Evolutionary conservation across 331 rosid species (phyloP).

Genomic region (Cydonia oblonga): DNA sequence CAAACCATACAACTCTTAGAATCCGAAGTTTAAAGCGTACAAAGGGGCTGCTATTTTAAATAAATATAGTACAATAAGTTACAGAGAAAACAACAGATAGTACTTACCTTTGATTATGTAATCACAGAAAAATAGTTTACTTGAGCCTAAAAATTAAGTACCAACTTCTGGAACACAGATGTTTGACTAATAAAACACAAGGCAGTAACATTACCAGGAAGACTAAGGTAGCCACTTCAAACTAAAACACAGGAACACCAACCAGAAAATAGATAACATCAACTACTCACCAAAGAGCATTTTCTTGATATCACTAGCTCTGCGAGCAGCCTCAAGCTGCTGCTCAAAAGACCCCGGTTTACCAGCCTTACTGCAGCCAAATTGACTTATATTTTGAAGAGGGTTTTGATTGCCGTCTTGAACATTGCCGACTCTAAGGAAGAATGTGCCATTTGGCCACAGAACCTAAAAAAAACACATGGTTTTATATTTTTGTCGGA

Average conservation of each 20-base stretch:
- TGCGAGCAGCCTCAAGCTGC: conserved; percentile 94
- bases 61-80: background rate
- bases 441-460: conserved; percentile 87
- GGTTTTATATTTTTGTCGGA: background rate
- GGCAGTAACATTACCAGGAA: background rate
- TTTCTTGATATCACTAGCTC: conserved; percentile 82
- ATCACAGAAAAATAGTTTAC: too few relatives aligned
- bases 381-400: conserved; percentile 23
- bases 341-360: conserved; percentile 62
- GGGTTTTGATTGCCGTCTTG: conserved; percentile 21
- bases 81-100: background rate
- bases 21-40: background rate
- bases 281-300: conserved; percentile 71
- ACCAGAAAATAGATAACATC: background rate
- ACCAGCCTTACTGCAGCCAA: conserved; percentile 31
- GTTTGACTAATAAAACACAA: background rate
- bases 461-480: conserved; percentile 45
- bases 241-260: background rate
- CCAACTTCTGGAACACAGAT: background rate
- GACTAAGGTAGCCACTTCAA: background rate
- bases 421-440: conserved; percentile 31
- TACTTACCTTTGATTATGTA: background rate
- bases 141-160: background rate
- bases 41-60: background rate
- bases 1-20: background rate